Conservation (phyloP, 2,329 filamentous ascomycete genomes). For the Fusarium foetens region DNA sequence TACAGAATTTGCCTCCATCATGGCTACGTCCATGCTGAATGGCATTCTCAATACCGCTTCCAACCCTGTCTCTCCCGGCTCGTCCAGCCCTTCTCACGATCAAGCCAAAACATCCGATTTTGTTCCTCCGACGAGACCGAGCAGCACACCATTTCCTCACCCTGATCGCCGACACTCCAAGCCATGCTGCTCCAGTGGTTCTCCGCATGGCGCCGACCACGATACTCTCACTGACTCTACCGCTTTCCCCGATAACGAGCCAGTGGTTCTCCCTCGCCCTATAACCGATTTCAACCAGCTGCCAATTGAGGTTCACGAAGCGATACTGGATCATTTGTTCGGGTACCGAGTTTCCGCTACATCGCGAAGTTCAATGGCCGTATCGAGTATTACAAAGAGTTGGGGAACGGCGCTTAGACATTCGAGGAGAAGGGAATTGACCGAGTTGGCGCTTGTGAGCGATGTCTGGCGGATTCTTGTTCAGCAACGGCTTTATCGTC, state of each 20-base stretch:
- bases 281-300: conserved; percentile 60
- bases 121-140: conserved; percentile 58
- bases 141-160: conserved; percentile 69
- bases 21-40: conserved; percentile 52
- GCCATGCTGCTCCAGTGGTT: conserved; percentile 43
- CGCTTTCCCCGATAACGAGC: conserved; percentile 32
- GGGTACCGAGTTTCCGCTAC: conserved; percentile 73
- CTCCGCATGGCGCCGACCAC: conserved; percentile 37
- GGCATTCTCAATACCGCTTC: conserved; percentile 56
- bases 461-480: conserved; percentile 73
- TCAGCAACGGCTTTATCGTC: conserved; percentile 77
- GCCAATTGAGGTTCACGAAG: conserved; percentile 77
- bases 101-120: conserved; percentile 55
- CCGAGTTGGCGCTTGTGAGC: conserved; percentile 71
- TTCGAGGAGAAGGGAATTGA: conserved; percentile 73
- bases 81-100: conserved; percentile 62
- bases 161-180: conserved; percentile 57
- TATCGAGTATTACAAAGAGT: conserved; percentile 64
- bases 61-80: conserved; percentile 65
- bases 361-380: conserved; percentile 64
- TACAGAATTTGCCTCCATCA: conserved; percentile 50
- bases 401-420: conserved; percentile 74
- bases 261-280: conserved; percentile 26
- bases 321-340: conserved; percentile 76
- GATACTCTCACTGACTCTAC: conserved; percentile 25